Percentiles rank a stretch among this genome's conserved stretches.
Conservation (phyloP, 208 protist species). For the Naegleria gruberi region DNA sequence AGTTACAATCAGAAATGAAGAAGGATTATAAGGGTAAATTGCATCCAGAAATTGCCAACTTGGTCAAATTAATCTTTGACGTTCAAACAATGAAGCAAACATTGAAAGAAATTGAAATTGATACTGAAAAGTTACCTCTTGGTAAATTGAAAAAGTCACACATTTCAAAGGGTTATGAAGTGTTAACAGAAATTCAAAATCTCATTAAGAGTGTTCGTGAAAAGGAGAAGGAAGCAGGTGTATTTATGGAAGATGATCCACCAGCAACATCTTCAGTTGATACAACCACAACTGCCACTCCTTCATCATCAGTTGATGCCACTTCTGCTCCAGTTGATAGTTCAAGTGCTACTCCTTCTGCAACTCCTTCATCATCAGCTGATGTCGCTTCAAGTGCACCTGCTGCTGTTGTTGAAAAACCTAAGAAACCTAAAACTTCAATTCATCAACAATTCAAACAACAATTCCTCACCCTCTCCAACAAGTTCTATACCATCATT, state of each 20-base stretch:
- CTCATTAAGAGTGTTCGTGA: background rate
- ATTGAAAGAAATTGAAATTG: constrained; percentile 63
- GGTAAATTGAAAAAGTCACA: constrained; percentile 66
- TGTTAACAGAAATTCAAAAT: background rate
- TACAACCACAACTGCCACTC: no score
- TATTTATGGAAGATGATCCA: no score
- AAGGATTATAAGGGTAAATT: constrained; percentile 26
- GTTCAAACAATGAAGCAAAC: constrained; percentile 49
- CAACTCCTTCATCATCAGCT: background rate
- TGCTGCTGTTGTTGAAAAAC: no score
- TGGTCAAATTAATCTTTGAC: background rate
- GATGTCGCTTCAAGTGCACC: background rate
- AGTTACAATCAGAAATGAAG: background rate
- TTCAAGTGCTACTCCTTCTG: background rate
- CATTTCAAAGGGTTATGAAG: constrained; percentile 48
- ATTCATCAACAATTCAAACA: background rate
- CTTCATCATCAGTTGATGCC: no score
- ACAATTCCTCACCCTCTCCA: background rate
- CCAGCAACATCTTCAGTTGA: no score
- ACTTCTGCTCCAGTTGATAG: background rate
- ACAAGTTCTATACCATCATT: constrained; percentile 14
- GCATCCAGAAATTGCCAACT: background rate
- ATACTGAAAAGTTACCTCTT: constrained; percentile 63
- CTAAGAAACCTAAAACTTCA: background rate
- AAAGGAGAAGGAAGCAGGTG: background rate